These are phyloP conservation scores for Dioscorea cayenensis DNA, from an alignment of 116 monocot genomes.

Conservation along the genomic window DNA sequence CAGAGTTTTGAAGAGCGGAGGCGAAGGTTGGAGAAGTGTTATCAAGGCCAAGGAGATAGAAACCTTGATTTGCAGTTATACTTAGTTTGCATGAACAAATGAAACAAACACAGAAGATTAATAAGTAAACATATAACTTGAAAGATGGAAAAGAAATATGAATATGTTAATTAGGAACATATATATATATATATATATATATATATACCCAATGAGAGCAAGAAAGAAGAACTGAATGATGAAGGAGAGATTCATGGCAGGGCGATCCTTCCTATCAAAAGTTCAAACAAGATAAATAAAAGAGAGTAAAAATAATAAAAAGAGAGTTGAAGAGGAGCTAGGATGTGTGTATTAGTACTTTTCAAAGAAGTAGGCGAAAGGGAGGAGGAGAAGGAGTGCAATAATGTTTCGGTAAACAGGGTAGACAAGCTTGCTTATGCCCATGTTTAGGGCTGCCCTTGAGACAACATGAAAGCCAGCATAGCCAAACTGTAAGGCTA, in stretches of 20 bases:
- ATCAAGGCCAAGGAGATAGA: conserved; percentile 89
- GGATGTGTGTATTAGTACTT: conserved; percentile 35
- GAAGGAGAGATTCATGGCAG: conserved; percentile 50
- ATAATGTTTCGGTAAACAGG: conserved; percentile 96
- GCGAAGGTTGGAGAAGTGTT: conserved; percentile 94
- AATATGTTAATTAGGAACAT: too few relatives aligned
- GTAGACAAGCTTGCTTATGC: conserved; percentile 91
- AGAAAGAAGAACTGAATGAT: conserved; percentile 86
- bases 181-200: too few relatives aligned
- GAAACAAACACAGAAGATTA: background rate
- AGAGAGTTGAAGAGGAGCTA: too few relatives aligned
- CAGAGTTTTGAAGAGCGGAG: conserved; percentile 96
- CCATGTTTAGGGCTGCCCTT: conserved; percentile 88
- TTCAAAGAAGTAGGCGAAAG: conserved; percentile 94
- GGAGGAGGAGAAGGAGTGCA: conserved; percentile 76
- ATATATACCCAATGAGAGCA: conserved; percentile 70
- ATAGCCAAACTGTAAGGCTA: conserved; percentile 92
- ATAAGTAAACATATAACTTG: too few relatives aligned
- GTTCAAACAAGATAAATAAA: background rate
- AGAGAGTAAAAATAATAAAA: background rate
- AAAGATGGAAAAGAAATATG: too few relatives aligned
- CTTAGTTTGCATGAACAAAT: conserved; percentile 12
- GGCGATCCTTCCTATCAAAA: conserved; percentile 79
- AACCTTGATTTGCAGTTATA: conserved; percentile 95
- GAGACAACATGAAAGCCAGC: conserved; percentile 96